Conservation (phyloP, 495 filamentous ascomycete genomes). For the Penicillium pulvis region DNA sequence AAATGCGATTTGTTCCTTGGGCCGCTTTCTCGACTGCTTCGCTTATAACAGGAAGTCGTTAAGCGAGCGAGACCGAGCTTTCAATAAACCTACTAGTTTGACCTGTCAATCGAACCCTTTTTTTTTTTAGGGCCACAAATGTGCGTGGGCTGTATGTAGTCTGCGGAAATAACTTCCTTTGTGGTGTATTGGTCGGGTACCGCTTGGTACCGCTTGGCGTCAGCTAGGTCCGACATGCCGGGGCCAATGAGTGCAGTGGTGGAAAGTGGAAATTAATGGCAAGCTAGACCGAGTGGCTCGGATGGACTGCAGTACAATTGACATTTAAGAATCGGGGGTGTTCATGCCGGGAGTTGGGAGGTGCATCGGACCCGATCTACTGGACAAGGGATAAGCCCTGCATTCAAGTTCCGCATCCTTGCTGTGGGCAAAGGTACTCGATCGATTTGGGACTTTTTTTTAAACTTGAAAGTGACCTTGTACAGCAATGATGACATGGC, state of each 20-base stretch:
- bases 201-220: background rate
- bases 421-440: background rate
- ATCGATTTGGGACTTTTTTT: background rate
- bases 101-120: background rate
- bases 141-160: no score
- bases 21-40: no score
- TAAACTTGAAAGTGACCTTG: background rate
- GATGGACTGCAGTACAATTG: background rate
- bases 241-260: background rate
- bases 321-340: background rate
- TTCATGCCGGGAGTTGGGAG: background rate
- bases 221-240: background rate
- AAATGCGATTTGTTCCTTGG: conserved; percentile 8
- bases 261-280: conserved; percentile 2
- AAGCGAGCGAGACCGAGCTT: no score
- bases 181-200: background rate
- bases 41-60: no score
- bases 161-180: background rate
- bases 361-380: no score
- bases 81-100: background rate
- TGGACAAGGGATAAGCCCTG: background rate
- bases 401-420: background rate
- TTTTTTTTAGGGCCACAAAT: no score
- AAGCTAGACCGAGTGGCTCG: conserved; percentile 2
- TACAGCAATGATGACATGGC: background rate